Evolutionary conservation across 2,329 filamentous ascomycete genomes (phyloP).

Genomic region (Ophiostoma tasmaniense): DNA sequence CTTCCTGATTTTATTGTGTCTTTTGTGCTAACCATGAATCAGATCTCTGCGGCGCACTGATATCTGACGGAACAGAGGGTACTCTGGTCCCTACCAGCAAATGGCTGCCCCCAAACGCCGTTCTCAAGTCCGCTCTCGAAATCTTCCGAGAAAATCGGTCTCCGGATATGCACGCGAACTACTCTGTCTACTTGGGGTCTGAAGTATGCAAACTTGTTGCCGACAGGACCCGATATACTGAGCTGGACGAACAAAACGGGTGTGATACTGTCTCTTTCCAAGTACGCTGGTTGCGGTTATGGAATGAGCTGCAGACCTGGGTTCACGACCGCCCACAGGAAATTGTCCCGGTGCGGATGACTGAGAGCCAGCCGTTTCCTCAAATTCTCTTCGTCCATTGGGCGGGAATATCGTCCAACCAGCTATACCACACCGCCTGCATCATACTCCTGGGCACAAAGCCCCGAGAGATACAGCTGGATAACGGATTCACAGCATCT

Average conservation of each 20-base stretch:
- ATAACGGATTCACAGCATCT: neutral
- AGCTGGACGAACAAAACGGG: neutral
- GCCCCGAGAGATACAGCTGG: constrained; percentile 33
- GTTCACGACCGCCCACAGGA: constrained; percentile 37
- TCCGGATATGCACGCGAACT: too few species aligned
- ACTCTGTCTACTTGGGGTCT: constrained; percentile 23
- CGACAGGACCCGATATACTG: too few species aligned
- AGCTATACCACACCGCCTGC: constrained; percentile 48
- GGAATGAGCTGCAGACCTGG: constrained; percentile 44
- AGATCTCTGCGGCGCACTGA: too few species aligned
- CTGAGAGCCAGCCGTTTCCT: constrained; percentile 35
- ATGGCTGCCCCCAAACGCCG: too few species aligned
- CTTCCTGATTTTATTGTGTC: too few species aligned
- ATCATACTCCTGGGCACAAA: constrained; percentile 36
- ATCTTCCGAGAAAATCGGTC: neutral
- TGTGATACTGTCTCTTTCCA: constrained; percentile 28
- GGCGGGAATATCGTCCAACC: constrained; percentile 49
- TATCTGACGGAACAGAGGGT: too few species aligned
- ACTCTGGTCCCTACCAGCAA: too few species aligned
- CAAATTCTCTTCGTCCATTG: constrained; percentile 44
- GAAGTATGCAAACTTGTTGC: constrained; percentile 24
- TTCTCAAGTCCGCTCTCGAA: too few species aligned
- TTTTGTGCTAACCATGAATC: too few species aligned
- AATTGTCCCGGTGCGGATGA: constrained; percentile 26
- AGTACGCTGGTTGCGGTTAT: constrained; percentile 39